Evolutionary conservation across 148 eudicot genomes (phyloP).

Genomic region (Arctostaphylos glauca): DNA sequence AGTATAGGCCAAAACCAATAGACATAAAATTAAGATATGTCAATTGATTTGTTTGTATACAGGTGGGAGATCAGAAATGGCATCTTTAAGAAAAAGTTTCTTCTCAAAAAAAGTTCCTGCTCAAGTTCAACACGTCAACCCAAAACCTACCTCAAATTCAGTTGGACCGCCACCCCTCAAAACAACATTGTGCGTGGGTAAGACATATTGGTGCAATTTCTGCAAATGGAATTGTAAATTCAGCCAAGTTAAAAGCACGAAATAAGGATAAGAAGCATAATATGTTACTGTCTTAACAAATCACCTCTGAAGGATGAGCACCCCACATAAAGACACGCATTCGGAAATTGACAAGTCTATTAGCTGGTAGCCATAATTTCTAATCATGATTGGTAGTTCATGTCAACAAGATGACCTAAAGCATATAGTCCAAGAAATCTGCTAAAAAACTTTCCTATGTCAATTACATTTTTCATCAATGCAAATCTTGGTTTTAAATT

Average conservation of each 20-base stretch:
- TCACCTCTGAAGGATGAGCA: slow-evolving; percentile 58
- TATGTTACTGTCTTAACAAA: background rate
- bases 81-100: slow-evolving; percentile 63
- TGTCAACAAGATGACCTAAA: slow-evolving; percentile 51
- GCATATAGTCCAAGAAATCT: slow-evolving; percentile 73
- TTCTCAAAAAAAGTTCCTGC: too few relatives aligned
- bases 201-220: slow-evolving; percentile 69
- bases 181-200: slow-evolving; percentile 70
- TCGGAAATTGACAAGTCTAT: slow-evolving; percentile 73
- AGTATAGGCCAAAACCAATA: background rate
- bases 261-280: background rate
- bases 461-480: too few relatives aligned
- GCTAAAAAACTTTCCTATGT: slow-evolving; percentile 41
- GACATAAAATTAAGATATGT: background rate
- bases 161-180: slow-evolving; percentile 54
- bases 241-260: background rate
- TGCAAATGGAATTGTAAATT: slow-evolving; percentile 26
- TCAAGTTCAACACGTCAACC: slow-evolving; percentile 27
- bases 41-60: slow-evolving; percentile 27
- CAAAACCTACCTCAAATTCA: slow-evolving; percentile 63
- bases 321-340: slow-evolving; percentile 80
- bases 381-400: slow-evolving; percentile 65
- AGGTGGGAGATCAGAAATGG: slow-evolving; percentile 72
- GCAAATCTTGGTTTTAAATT: too few relatives aligned
- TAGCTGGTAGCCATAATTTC: slow-evolving; percentile 89